Conservation (phyloP, 306 rosid genomes). For the Dryas alaskensis region DNA sequence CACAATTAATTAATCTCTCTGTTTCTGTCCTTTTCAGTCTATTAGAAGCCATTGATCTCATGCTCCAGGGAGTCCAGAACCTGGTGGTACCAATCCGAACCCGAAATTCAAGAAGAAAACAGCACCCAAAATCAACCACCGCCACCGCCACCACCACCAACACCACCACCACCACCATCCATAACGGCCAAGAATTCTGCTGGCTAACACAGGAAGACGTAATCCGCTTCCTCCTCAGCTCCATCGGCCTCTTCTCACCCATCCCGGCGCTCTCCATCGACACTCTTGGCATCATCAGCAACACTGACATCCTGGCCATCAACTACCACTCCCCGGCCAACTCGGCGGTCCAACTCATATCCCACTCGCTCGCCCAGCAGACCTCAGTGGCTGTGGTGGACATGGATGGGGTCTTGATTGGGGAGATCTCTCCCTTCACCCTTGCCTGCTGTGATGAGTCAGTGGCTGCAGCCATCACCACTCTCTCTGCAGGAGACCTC, state of each 20-base stretch:
- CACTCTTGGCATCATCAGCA: constrained; percentile 57
- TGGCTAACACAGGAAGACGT: constrained; percentile 93
- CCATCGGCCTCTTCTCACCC: constrained; percentile 77
- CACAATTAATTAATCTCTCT: constrained; percentile 1
- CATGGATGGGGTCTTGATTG: constrained; percentile 57
- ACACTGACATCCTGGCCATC: constrained; percentile 46
- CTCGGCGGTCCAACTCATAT: constrained; percentile 58
- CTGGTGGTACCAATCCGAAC: constrained; percentile 67
- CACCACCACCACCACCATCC: constrained; percentile 26
- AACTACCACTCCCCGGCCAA: constrained; percentile 80
- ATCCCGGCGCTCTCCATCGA: constrained; percentile 63
- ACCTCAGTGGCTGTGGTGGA: constrained; percentile 87
- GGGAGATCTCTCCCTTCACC: constrained; percentile 90
- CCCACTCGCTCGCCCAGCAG: constrained; percentile 55
- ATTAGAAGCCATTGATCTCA: constrained; percentile 78
- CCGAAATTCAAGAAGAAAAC: constrained; percentile 67
- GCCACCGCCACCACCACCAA: no score
- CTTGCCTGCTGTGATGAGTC: constrained; percentile 79
- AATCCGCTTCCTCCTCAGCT: constrained; percentile 69
- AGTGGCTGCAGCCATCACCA: constrained; percentile 67
- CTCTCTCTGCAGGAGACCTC: constrained; percentile 73
- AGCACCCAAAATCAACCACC: constrained; percentile 38
- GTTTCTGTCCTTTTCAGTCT: constrained; percentile 48
- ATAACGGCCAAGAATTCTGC: constrained; percentile 66
- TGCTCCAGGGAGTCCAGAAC: constrained; percentile 84